A percentile compares a stretch with the other conserved stretches of the same genome.
phyloP scores from a whole-genome alignment of 805 yeast genomes.

The Candida odintsovae region DNA sequence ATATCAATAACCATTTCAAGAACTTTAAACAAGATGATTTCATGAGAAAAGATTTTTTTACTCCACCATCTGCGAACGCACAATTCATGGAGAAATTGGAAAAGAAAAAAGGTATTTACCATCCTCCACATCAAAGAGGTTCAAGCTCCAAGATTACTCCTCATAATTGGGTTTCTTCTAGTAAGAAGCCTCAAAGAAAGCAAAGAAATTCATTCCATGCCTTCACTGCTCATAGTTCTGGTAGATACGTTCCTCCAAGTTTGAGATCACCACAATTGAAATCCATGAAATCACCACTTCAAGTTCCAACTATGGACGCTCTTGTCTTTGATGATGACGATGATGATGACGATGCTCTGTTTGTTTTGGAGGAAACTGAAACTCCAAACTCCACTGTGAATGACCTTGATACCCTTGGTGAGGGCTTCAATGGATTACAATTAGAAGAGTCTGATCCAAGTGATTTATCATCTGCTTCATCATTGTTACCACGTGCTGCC shows the following conservation, averaged over 20 bases:
- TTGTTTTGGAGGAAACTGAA: constrained; percentile 32
- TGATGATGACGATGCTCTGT: constrained; percentile 30
- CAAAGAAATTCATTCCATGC: constrained; percentile 21
- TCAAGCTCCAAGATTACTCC: constrained; percentile 18
- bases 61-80: constrained; percentile 69
- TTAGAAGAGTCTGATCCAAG: constrained; percentile 16
- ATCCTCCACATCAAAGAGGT: constrained; percentile 23
- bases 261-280: constrained; percentile 42
- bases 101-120: constrained; percentile 24
- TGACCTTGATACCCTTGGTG: background rate
- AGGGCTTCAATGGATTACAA: background rate
- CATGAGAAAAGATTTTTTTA: constrained; percentile 67
- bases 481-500: constrained; percentile 5
- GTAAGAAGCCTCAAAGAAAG: constrained; percentile 9
- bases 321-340: constrained; percentile 19
- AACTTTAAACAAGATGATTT: constrained; percentile 33
- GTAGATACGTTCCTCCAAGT: constrained; percentile 71
- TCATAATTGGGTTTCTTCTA: constrained; percentile 9
- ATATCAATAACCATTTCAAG: constrained; percentile 33
- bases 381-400: background rate
- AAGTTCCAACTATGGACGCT: constrained; percentile 13
- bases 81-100: constrained; percentile 66
- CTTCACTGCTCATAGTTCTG: constrained; percentile 30
- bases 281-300: constrained; percentile 18
- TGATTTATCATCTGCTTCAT: constrained; percentile 16